These are phyloP conservation scores for Exophiala spinifera DNA, from an alignment of 2,329 filamentous ascomycete species.

Conservation along the genomic window DNA sequence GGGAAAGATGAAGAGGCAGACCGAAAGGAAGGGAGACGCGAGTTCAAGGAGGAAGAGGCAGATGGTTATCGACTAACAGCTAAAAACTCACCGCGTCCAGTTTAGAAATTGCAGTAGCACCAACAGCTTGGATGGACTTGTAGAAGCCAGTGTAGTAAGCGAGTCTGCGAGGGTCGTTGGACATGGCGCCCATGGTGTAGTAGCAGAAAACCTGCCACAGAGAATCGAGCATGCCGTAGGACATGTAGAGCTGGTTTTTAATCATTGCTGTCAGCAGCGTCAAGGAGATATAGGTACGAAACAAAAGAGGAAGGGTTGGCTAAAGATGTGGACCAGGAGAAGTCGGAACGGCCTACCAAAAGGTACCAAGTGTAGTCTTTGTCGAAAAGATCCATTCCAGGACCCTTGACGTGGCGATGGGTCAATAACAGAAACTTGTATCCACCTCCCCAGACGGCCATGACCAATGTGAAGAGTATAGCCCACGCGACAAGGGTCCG, in stretches of 20 bases:
- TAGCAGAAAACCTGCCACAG: conserved; percentile 86
- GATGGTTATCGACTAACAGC: no score
- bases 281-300: no score
- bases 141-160: conserved; percentile 91
- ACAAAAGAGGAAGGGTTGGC: no score
- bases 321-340: no score
- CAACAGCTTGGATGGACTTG: conserved; percentile 87
- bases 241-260: conserved; percentile 70
- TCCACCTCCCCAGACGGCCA: conserved; percentile 77
- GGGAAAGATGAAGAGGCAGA: no score
- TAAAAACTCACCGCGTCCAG: conserved; percentile 38
- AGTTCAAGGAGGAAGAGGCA: no score
- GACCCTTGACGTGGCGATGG: conserved; percentile 41
- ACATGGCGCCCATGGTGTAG: conserved; percentile 90
- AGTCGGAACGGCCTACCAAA: conserved; percentile 56
- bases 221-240: conserved; percentile 84
- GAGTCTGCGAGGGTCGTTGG: conserved; percentile 86
- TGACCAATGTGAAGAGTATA: conserved; percentile 64
- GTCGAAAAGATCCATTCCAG: conserved; percentile 61
- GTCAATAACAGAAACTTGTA: conserved; percentile 69
- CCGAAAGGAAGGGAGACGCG: no score
- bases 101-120: conserved; percentile 58
- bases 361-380: conserved; percentile 70
- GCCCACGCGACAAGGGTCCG: conserved; percentile 64
- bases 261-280: conserved; percentile 46